Base-by-base conservation (phyloP, 805 yeast genomes). In the Zygotorulaspora sp. region DNA sequence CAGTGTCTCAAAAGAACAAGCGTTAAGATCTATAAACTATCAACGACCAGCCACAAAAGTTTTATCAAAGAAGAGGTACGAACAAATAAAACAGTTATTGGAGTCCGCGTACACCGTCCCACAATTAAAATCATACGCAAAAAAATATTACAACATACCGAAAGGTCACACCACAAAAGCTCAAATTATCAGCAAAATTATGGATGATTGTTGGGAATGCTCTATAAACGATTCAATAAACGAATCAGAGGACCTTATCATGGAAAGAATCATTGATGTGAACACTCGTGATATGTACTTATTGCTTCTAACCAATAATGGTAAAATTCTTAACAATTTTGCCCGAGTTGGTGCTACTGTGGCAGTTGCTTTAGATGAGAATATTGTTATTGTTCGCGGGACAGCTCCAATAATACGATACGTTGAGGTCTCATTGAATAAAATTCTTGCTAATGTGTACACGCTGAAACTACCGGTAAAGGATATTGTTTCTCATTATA, bases 301-400 rank as follows among this genome's bases (percentile, higher is more conserved):
- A 11, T 35, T 59, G 22, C 29, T 59, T 19, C 42, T 57, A 16
- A 58, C 64, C 8, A 50, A 58, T 32, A 58, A 57, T 37, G 63
- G 64, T 36, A 59, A 54, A 47, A 54, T 59, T 13, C 38, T 59
- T 12, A 50, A 56, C 25, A 59, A 59, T 39, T 48, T 59, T 24
- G 49, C 60, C 3, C 45, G 58, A 13, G 43, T 59, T 18, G 58
- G 60, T n/a, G 59, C 55, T 2, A 49, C 52, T 2, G 38, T 54
- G 14, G 57, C 56, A 5, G 57, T 52, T 6, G 51, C 54, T 2
- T 31, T 54, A 11, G 52, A 52, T 35, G 59, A 54, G 41, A 54
- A 52, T 40, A 47, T 51, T 18, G 45, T 54, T 14, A 51, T 54
- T 29, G 52, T 54, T 9, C 46, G 54, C 8, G 53, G 52, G 3